Evolutionary conservation across 495 filamentous ascomycete genomes (phyloP).

Genomic region (Saxispiralis lemnorum): DNA sequence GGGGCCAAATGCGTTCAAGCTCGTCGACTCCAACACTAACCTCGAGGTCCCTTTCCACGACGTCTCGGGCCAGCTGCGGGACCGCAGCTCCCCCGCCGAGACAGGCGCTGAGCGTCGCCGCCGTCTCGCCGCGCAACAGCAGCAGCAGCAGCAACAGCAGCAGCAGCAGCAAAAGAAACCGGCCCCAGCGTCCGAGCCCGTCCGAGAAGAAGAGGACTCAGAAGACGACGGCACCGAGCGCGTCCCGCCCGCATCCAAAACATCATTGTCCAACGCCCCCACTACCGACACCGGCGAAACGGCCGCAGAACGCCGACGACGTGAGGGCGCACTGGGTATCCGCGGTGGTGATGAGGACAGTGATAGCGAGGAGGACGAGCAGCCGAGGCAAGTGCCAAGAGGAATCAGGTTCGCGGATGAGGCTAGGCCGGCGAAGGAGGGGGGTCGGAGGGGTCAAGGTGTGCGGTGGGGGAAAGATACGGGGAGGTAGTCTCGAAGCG

Average conservation of each 20-base stretch:
- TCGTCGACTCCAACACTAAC: slow-evolving; percentile 19
- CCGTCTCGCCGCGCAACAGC: slow-evolving; percentile 14
- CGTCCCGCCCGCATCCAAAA: slow-evolving; percentile 21
- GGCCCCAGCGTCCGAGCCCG: slow-evolving; percentile 18
- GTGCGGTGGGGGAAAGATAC: slow-evolving; percentile 17
- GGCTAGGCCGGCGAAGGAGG: not conserved
- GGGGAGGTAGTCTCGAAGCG: slow-evolving; percentile 2
- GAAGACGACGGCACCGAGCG: slow-evolving; percentile 43
- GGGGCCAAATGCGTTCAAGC: slow-evolving; percentile 17
- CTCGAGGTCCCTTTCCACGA: slow-evolving; percentile 21
- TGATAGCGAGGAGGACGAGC: slow-evolving; percentile 22
- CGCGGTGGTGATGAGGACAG: slow-evolving; percentile 40
- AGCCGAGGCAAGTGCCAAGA: slow-evolving; percentile 14
- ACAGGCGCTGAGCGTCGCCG: slow-evolving; percentile 13
- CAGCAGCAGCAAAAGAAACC: slow-evolving; percentile 27
- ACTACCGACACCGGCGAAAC: slow-evolving; percentile 13
- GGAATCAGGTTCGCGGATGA: slow-evolving; percentile 33
- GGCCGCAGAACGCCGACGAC: slow-evolving; percentile 28
- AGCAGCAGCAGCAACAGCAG: slow-evolving; percentile 22
- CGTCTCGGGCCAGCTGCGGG: slow-evolving; percentile 1
- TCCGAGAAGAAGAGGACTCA: slow-evolving; percentile 22
- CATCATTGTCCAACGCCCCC: not conserved
- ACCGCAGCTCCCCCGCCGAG: slow-evolving; percentile 2
- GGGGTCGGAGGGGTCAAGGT: slow-evolving; percentile 3
- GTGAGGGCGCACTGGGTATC: slow-evolving; percentile 69